A percentile compares a stretch with the other conserved stretches of the same genome.
These are phyloP conservation scores for Quercus ilex DNA, from an alignment of 306 rosid genomes.

Conservation along the genomic window DNA sequence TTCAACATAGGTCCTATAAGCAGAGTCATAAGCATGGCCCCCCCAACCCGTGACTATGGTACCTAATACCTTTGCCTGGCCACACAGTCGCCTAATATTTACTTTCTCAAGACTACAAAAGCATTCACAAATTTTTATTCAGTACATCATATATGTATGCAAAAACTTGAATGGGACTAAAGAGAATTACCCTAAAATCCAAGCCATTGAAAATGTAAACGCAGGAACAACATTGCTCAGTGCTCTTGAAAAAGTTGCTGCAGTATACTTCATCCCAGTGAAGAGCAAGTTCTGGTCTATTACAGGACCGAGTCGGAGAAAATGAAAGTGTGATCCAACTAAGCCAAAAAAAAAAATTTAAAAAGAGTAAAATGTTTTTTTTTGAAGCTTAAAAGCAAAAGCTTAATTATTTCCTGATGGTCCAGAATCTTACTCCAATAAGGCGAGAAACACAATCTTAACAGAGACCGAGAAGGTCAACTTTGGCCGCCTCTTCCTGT, in stretches of 20 bases:
- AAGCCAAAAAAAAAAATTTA: neutral
- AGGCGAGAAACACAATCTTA: conserved; percentile 37
- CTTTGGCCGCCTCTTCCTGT: conserved; percentile 52
- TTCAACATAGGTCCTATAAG: conserved; percentile 32
- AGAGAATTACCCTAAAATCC: conserved; percentile 28
- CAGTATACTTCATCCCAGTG: conserved; percentile 47
- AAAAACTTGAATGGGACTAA: neutral
- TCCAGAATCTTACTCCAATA: conserved; percentile 31
- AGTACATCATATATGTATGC: too few species aligned
- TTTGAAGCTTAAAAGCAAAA: neutral
- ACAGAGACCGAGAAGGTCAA: conserved; percentile 35
- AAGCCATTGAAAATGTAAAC: conserved; percentile 53
- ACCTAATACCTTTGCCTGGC: conserved; percentile 45
- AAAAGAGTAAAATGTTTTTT: neutral
- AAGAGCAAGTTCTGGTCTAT: conserved; percentile 56
- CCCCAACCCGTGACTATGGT: conserved; percentile 43
- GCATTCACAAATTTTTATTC: neutral
- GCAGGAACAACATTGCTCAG: conserved; percentile 58
- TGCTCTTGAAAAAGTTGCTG: conserved; percentile 53
- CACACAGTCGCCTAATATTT: conserved; percentile 18
- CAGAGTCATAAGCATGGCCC: conserved; percentile 50
- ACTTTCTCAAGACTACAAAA: conserved; percentile 48
- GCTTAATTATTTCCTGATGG: neutral
- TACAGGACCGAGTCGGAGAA: conserved; percentile 37
- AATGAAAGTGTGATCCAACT: neutral